Conservation (phyloP, 805 yeast genomes). For the Kregervanrija fluxuum region DNA sequence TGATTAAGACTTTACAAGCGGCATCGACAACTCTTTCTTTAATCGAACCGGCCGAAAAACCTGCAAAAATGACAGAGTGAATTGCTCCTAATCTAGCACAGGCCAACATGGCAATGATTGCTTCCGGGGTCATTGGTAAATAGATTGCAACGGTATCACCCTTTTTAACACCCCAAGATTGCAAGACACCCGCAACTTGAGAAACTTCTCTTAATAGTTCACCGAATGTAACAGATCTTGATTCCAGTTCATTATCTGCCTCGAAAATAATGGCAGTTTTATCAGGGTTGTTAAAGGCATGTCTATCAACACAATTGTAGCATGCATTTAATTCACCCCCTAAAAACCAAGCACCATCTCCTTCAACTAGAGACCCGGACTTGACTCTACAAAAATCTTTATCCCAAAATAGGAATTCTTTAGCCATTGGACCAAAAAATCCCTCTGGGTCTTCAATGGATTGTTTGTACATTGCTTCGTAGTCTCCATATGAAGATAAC, state of each 20-base stretch:
- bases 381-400: conserved; percentile 60
- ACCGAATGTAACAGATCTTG: conserved; percentile 71
- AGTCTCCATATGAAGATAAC: conserved; percentile 56
- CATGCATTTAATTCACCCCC: conserved; percentile 91
- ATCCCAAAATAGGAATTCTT: conserved; percentile 71
- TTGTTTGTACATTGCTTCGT: conserved; percentile 60
- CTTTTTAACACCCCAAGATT: conserved; percentile 78
- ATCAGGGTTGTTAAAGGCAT: conserved; percentile 81
- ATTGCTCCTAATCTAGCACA: conserved; percentile 91
- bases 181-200: conserved; percentile 77
- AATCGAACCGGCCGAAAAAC: conserved; percentile 89
- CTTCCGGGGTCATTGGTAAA: conserved; percentile 97
- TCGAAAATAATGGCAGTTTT: conserved; percentile 84
- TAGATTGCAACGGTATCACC: conserved; percentile 97
- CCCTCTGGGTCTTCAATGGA: conserved; percentile 73
- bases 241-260: conserved; percentile 82
- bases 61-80: conserved; percentile 95
- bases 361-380: conserved; percentile 59
- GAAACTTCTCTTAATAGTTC: conserved; percentile 81
- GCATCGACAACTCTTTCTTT: conserved; percentile 89
- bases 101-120: conserved; percentile 89
- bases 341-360: conserved; percentile 88
- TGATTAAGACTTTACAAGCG: conserved; percentile 75
- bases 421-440: conserved; percentile 76
- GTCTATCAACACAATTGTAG: conserved; percentile 92